Conservation (phyloP, 495 filamentous ascomycete genomes). For the Trichocladium uniseriatum region DNA sequence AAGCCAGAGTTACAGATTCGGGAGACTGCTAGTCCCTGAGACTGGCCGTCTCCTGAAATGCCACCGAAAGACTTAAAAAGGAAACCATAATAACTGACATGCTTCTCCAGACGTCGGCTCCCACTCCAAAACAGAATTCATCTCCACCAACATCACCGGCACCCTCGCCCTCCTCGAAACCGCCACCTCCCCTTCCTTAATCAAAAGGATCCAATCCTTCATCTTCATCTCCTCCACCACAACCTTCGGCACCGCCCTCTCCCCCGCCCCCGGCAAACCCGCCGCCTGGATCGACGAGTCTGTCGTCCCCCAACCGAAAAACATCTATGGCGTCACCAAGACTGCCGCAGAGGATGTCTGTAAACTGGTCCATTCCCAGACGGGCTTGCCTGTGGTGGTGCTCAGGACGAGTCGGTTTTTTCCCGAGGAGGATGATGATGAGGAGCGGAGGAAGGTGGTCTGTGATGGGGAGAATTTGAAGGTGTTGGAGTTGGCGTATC, state of each 20-base stretch:
- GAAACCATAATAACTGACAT: too few relatives aligned
- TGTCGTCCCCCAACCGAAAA: constrained; percentile 17
- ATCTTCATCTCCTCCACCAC: constrained; percentile 25
- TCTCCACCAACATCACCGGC: constrained; percentile 21
- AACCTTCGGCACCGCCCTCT: constrained; percentile 21
- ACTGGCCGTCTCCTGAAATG: too few relatives aligned
- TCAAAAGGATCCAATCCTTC: constrained; percentile 16
- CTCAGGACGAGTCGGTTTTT: constrained; percentile 26
- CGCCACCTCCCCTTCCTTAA: too few relatives aligned
- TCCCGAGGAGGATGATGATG: constrained; percentile 26
- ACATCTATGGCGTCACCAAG: constrained; percentile 28
- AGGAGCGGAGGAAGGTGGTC: constrained; percentile 8
- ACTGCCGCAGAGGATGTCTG: constrained; percentile 23
- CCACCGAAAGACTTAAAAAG: too few relatives aligned
- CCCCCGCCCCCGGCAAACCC: constrained; percentile 6
- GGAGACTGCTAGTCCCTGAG: too few relatives aligned
- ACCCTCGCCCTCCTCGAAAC: constrained; percentile 19
- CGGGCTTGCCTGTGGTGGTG: constrained; percentile 9
- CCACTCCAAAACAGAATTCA: constrained; percentile 21
- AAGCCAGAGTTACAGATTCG: too few relatives aligned
- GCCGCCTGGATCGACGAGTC: constrained; percentile 24
- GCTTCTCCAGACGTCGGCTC: constrained; percentile 18
- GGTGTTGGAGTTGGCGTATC: constrained; percentile 24
- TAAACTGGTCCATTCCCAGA: constrained; percentile 9
- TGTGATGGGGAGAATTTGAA: constrained; percentile 25